Conservation (phyloP, 2,329 filamentous ascomycete species). For the Cordyceps pruinosa region DNA sequence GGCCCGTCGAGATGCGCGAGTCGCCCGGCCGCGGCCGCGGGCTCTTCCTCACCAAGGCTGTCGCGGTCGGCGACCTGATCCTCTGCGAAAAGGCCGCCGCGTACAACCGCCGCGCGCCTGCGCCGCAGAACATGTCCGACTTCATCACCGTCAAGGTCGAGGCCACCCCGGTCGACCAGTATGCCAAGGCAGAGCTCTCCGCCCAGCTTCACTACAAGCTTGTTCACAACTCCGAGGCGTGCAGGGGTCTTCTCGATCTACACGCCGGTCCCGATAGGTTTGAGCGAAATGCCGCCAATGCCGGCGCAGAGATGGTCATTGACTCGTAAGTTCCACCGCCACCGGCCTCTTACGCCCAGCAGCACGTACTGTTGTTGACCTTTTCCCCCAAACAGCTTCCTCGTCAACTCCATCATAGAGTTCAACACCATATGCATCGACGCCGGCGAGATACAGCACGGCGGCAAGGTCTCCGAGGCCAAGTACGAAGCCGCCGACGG, state of each 20-base stretch:
- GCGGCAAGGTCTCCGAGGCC: not conserved
- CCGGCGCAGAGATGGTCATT: not conserved
- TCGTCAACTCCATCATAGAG: not conserved
- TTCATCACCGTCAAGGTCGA: not conserved
- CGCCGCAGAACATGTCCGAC: not conserved
- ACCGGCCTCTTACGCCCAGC: not conserved
- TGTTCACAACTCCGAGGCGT: not conserved
- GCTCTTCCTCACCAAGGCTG: not conserved
- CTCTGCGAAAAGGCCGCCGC: not conserved
- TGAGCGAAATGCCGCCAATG: too few species aligned
- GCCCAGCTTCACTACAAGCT: not conserved
- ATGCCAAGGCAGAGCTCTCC: not conserved
- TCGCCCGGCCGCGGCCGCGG: not conserved
- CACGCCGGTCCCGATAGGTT: too few species aligned
- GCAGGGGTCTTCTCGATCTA: not conserved
- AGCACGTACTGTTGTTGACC: not conserved
- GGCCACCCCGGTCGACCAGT: not conserved
- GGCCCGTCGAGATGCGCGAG: not conserved
- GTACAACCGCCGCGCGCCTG: not conserved
- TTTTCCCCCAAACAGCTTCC: not conserved
- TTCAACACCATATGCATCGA: not conserved
- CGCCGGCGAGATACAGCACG: not conserved
- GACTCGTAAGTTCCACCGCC: not conserved
- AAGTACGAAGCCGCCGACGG: too few species aligned
- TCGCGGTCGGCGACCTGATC: not conserved